Evolutionary conservation across 495 filamentous ascomycete genomes (phyloP).

Genomic region (Neurospora tetraspora): DNA sequence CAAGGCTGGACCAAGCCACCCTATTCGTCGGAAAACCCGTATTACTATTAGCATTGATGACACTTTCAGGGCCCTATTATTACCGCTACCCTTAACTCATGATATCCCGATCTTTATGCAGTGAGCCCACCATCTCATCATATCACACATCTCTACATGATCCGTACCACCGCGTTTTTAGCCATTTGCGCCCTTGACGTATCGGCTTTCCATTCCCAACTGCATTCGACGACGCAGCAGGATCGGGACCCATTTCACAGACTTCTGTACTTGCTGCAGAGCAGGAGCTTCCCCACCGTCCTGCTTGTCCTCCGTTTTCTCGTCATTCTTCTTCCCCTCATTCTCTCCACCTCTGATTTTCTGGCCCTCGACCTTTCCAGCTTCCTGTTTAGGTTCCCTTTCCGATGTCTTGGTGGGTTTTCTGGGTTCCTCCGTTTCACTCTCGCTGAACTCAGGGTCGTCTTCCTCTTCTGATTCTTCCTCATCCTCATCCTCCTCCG

Average conservation of each 20-base stretch:
- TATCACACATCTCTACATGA: background rate
- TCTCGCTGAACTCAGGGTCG: slow-evolving; percentile 10
- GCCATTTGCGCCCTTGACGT: slow-evolving; percentile 21
- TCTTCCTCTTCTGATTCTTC: slow-evolving; percentile 21
- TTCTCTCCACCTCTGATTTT: slow-evolving; percentile 9
- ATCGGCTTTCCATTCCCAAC: slow-evolving; percentile 31
- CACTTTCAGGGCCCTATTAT: background rate
- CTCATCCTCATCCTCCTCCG: slow-evolving; percentile 18
- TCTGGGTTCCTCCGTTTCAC: background rate
- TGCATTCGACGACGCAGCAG: slow-evolving; percentile 20
- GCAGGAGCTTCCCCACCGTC: background rate
- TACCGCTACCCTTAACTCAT: background rate
- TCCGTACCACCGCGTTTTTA: background rate
- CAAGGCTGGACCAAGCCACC: background rate
- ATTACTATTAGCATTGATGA: background rate
- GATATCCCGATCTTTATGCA: background rate
- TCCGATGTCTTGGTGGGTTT: background rate
- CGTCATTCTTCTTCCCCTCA: background rate
- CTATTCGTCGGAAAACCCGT: background rate
- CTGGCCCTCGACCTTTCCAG: background rate
- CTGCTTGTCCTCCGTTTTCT: slow-evolving; percentile 4
- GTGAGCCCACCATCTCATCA: background rate
- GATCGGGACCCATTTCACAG: slow-evolving; percentile 18
- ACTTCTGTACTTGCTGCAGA: background rate
- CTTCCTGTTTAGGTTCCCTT: background rate